Evolutionary conservation across 179 eudicot species (phyloP).

Genomic region (Spergularia azorica): DNA sequence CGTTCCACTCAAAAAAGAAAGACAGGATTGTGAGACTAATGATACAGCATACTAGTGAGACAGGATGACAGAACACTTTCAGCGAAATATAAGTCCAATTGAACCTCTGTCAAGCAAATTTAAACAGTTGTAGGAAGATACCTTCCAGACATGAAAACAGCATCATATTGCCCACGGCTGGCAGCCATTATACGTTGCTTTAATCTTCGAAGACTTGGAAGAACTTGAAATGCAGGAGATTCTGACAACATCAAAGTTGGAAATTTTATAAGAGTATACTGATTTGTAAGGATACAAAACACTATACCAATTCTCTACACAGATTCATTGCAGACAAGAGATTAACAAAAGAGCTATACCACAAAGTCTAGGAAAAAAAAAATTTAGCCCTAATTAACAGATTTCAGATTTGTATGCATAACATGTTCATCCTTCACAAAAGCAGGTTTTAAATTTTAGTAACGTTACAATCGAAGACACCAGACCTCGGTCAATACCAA

Average conservation of each 20-base stretch:
- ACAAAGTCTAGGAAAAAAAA: background rate
- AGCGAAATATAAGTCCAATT: background rate
- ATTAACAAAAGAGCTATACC: background rate
- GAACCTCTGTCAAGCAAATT: background rate
- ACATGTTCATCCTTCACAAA: background rate
- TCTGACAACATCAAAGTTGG: constrained; percentile 44
- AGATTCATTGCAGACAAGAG: background rate
- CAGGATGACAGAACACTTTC: background rate
- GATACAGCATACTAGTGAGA: background rate
- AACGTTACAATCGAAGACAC: background rate
- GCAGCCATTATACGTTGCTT: constrained; percentile 82
- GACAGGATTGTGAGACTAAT: background rate
- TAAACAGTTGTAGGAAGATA: constrained; percentile 19
- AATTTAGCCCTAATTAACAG: no score
- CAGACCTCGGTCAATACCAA: background rate
- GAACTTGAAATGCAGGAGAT: constrained; percentile 93
- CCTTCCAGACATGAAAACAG: constrained; percentile 99
- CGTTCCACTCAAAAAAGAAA: background rate
- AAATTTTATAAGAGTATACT: constrained; percentile 14
- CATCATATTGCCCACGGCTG: constrained; percentile 90
- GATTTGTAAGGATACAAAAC: constrained; percentile 11
- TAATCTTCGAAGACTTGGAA: constrained; percentile 81
- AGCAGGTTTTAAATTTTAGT: background rate
- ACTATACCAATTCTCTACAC: background rate
- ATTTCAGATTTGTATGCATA: no score